phyloP scores from a whole-genome alignment of 2,329 filamentous ascomycete genomes.

The Calonectria pseudoreteaudii region DNA sequence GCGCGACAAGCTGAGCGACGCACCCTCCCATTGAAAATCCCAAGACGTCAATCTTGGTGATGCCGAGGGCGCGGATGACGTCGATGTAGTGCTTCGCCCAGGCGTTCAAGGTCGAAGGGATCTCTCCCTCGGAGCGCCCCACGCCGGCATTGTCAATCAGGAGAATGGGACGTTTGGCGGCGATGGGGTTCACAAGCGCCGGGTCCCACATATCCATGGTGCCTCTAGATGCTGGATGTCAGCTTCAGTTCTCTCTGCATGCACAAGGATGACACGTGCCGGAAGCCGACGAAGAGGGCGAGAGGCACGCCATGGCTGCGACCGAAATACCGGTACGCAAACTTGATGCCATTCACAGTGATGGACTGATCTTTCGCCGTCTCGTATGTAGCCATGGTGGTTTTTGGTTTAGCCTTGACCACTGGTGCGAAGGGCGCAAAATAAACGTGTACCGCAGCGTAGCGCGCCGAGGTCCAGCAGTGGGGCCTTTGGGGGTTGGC shows the following conservation, averaged over 20 bases:
- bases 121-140: slow-evolving; percentile 56
- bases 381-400: slow-evolving; percentile 46
- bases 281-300: slow-evolving; percentile 47
- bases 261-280: slow-evolving; percentile 36
- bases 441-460: background rate
- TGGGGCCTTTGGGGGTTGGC: background rate
- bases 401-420: background rate
- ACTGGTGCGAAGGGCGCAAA: background rate
- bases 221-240: slow-evolving; percentile 37
- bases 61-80: slow-evolving; percentile 51
- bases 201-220: slow-evolving; percentile 58
- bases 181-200: slow-evolving; percentile 57
- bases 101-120: slow-evolving; percentile 47
- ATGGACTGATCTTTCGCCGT: slow-evolving; percentile 44
- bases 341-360: slow-evolving; percentile 43
- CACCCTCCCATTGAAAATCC: slow-evolving; percentile 64
- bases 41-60: slow-evolving; percentile 57
- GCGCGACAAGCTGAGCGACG: slow-evolving; percentile 58
- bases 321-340: slow-evolving; percentile 49
- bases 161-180: slow-evolving; percentile 54
- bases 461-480: background rate
- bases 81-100: slow-evolving; percentile 50
- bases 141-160: slow-evolving; percentile 62
- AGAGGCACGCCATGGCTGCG: slow-evolving; percentile 45
- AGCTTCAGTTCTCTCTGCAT: background rate